Conservation (phyloP, 768 basidiomycete species). For the Boletus rubroflammeus region DNA sequence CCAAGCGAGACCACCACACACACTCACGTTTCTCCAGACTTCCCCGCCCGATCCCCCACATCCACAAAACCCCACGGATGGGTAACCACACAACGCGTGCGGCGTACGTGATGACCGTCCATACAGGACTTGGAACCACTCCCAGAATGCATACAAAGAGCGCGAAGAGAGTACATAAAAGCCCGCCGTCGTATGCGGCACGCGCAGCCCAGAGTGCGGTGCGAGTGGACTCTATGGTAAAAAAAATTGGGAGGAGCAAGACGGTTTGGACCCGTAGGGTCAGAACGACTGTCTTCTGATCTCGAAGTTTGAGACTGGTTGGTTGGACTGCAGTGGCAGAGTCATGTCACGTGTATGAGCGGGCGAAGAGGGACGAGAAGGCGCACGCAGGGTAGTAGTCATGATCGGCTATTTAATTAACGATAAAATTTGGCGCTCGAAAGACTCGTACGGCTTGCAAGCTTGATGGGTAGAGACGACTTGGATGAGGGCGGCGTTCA, state of each 20-base stretch:
- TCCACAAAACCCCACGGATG: slow-evolving; percentile 8
- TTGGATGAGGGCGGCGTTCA: neutral
- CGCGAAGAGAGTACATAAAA: slow-evolving; percentile 1
- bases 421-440: too few species aligned
- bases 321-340: slow-evolving; percentile 1
- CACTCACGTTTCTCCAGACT: neutral
- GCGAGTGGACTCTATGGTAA: slow-evolving; percentile 8
- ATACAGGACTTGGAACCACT: neutral
- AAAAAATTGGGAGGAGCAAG: slow-evolving; percentile 11
- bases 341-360: neutral
- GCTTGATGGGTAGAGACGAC: neutral
- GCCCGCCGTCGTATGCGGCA: neutral
- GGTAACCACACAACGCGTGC: neutral
- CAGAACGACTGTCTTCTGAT: too few species aligned
- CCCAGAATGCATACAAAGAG: neutral
- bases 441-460: neutral
- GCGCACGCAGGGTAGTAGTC: neutral
- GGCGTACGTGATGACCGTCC: neutral
- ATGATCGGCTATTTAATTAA: neutral
- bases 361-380: neutral
- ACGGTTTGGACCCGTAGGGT: slow-evolving; percentile 8
- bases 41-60: slow-evolving; percentile 16
- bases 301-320: too few species aligned
- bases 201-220: neutral
- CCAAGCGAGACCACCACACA: too few species aligned